phyloP scores from a whole-genome alignment of 495 filamentous ascomycete species.

The Lasiosphaeris hirsuta region DNA sequence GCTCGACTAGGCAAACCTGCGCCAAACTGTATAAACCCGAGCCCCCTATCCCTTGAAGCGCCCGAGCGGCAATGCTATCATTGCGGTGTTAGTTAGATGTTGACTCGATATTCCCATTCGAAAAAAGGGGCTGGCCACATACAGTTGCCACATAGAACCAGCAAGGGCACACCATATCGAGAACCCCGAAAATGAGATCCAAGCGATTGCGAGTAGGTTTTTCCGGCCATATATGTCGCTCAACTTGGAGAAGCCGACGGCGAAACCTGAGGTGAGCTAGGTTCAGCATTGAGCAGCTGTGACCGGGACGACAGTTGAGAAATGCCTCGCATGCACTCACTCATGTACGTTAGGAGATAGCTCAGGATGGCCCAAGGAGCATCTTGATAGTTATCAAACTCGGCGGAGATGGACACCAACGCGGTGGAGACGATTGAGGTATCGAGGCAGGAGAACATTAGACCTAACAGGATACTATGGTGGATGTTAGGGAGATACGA shows the following conservation, averaged over 20 bases:
- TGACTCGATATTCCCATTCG: no score
- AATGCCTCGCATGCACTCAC: constrained; percentile 28
- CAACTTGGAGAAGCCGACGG: constrained; percentile 56
- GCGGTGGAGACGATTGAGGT: constrained; percentile 64
- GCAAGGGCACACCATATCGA: constrained; percentile 57
- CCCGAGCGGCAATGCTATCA: constrained; percentile 53
- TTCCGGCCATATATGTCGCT: constrained; percentile 60
- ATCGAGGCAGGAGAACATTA: constrained; percentile 60
- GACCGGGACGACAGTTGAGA: background rate
- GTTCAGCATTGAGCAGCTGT: background rate
- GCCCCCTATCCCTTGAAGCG: constrained; percentile 60
- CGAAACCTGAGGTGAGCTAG: constrained; percentile 46
- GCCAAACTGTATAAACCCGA: constrained; percentile 56
- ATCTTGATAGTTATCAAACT: constrained; percentile 50
- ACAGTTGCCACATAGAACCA: constrained; percentile 52
- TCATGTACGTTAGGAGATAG: constrained; percentile 60
- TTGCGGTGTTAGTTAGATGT: background rate
- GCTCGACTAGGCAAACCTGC: constrained; percentile 53
- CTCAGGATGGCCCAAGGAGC: constrained; percentile 57
- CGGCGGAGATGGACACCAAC: constrained; percentile 55
- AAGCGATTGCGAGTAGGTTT: constrained; percentile 43
- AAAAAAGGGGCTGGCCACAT: constrained; percentile 14
- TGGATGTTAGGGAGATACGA: background rate
- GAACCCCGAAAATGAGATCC: constrained; percentile 53
- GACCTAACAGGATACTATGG: constrained; percentile 50